These are phyloP conservation scores for Physocladia obscura DNA, from an alignment of 192 early-diverging fungal genomes.

Conservation along the genomic window DNA sequence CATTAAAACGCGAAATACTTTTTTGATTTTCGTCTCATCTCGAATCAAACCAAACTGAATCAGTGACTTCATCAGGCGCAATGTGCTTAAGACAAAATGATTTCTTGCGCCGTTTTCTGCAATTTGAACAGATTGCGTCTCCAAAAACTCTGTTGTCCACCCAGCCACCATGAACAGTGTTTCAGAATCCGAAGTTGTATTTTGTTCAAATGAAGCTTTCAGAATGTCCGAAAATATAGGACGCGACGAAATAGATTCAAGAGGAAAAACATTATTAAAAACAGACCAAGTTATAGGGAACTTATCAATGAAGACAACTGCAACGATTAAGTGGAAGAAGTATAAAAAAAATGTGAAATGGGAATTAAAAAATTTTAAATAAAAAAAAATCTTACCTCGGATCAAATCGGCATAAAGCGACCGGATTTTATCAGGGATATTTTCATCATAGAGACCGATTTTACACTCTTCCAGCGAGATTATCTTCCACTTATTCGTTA, in stretches of 20 bases:
- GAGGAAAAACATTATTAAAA: slow-evolving; percentile 25
- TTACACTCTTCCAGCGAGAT: slow-evolving; percentile 26
- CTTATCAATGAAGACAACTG: slow-evolving; percentile 31
- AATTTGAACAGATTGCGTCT: slow-evolving; percentile 7
- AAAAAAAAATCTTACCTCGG: slow-evolving; percentile 26
- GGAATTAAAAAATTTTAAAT: not conserved
- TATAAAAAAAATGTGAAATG: too few species aligned
- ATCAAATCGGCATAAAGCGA: slow-evolving; percentile 33
- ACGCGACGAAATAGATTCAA: not conserved
- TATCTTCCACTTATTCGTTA: slow-evolving; percentile 14
- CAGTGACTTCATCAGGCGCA: slow-evolving; percentile 19
- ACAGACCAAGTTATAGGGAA: slow-evolving; percentile 15
- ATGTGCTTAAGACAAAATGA: slow-evolving; percentile 13
- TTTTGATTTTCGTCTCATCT: slow-evolving; percentile 4
- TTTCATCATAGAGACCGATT: slow-evolving; percentile 24
- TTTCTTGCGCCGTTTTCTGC: not conserved
- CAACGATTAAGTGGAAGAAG: too few species aligned
- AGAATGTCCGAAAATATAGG: slow-evolving; percentile 23
- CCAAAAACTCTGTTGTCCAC: slow-evolving; percentile 1
- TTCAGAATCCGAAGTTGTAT: not conserved
- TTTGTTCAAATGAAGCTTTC: not conserved
- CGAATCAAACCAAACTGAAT: slow-evolving; percentile 19
- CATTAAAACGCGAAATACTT: slow-evolving; percentile 20
- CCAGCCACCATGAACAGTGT: not conserved
- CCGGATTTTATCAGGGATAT: slow-evolving; percentile 24